Base-by-base conservation (phyloP, 805 yeast genomes). In the Kluyveromyces nonfermentans region DNA sequence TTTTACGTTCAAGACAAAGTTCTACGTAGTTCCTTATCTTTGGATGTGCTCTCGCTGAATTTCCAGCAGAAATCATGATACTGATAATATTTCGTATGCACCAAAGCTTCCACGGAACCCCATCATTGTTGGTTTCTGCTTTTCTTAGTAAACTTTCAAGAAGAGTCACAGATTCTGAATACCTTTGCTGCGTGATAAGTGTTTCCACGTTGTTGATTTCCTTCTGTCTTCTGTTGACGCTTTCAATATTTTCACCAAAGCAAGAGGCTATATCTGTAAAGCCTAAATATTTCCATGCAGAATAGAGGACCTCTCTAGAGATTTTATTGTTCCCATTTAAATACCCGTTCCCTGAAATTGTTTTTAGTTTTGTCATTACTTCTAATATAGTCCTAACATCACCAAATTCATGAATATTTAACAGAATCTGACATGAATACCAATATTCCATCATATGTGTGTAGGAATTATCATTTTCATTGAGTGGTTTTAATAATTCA, bases 41-140 rank as follows among this genome's bases (percentile, higher is more conserved):
- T 12, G 41, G 34, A 5, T 38, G 41, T 16, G 41, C 41, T 14
- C 41, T 19, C 4, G 41, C 41, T n/a, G 41, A n/a, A 38, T 38
- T 38, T 28, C 41, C 41, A 30, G 41, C 41, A 9, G 19, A 7
- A 5, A 38, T 16, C 41, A 38, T 38, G 8, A 28, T 38, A 16
- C 18, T 15, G 12, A 38, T 31, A 3, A 15, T 3, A 20, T 25
- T 17, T 7, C 18, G 21, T 14, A 17, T 28, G 10, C 20, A 38
- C 15, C 20, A n/a, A 16, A 38, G 22, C 31, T 31, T 15, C 32
- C 19, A 38, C 5, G 41, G 18, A 10, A 38, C 31, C 5, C 41
- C 31, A 19, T 25, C 20, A 15, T 30, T 31, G 10, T 28, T 30
- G 14, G 14, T 33, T 10, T 38, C 31, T 5, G 20, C 33, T 15